A percentile compares a stretch with the other conserved stretches of the same genome.
Evolutionary conservation across 306 rosid genomes (phyloP).

Genomic region (Cucurbita moschata): DNA sequence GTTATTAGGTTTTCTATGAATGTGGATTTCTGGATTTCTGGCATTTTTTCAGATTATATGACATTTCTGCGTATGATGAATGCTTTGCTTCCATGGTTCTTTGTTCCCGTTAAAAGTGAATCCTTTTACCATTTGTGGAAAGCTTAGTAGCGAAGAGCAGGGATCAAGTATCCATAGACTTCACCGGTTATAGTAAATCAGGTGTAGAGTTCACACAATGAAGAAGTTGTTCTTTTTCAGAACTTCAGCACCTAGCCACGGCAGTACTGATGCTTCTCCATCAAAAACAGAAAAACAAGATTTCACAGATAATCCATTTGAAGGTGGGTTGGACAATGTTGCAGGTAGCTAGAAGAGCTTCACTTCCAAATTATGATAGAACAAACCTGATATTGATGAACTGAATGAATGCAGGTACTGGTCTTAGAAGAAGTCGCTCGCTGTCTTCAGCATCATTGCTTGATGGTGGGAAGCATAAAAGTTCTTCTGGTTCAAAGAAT

Average conservation of each 20-base stretch:
- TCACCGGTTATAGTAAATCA: conserved; percentile 19
- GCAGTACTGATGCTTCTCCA: conserved; percentile 35
- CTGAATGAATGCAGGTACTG: conserved; percentile 31
- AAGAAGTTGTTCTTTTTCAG: conserved; percentile 78
- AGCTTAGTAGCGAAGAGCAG: conserved; percentile 11
- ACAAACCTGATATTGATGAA: conserved; percentile 25
- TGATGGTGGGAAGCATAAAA: conserved; percentile 23
- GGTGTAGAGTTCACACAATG: conserved; percentile 29
- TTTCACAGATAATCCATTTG: conserved; percentile 33
- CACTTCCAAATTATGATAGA: conserved; percentile 45
- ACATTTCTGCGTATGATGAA: background rate
- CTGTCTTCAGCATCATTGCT: conserved; percentile 55
- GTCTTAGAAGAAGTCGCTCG: conserved; percentile 77
- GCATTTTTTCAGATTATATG: no score
- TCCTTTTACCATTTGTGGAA: background rate
- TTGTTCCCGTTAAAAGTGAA: background rate
- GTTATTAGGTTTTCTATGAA: background rate
- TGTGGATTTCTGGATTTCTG: no score
- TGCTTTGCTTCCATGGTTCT: background rate
- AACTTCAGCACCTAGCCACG: conserved; percentile 54
- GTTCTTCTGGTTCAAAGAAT: conserved; percentile 28
- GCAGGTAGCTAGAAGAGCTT: conserved; percentile 28
- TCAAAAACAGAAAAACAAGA: conserved; percentile 33
- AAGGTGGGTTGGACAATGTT: conserved; percentile 22
- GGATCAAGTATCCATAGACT: conserved; percentile 6